Evolutionary conservation across 805 yeast genomes (phyloP).

Genomic region (Metschnikowia lochheadii): DNA sequence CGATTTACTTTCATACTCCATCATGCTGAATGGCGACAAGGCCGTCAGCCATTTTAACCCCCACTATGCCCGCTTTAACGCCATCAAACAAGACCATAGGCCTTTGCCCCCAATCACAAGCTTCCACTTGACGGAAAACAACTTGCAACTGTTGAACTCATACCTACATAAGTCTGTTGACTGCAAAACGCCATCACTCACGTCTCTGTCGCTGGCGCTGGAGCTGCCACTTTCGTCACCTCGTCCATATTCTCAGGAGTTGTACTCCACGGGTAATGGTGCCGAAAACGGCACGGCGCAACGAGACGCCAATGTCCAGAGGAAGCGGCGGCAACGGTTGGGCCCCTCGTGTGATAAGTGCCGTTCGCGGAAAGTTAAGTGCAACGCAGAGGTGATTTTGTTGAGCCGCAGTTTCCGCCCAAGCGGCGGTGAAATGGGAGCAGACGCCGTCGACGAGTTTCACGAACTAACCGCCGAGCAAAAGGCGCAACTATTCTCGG

Average conservation of each 20-base stretch:
- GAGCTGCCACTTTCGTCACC: slow-evolving; percentile 20
- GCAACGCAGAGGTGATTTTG: slow-evolving; percentile 60
- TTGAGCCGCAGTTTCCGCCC: slow-evolving; percentile 21
- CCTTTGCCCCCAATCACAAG: slow-evolving; percentile 17
- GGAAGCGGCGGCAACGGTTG: slow-evolving; percentile 54
- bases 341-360: slow-evolving; percentile 78
- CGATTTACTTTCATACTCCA: slow-evolving; percentile 39
- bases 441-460: slow-evolving; percentile 9
- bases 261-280: not conserved
- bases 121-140: slow-evolving; percentile 19
- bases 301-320: not conserved
- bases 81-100: slow-evolving; percentile 4
- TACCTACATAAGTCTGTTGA: slow-evolving; percentile 7
- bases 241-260: slow-evolving; percentile 1
- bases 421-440: no score
- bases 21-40: slow-evolving; percentile 29
- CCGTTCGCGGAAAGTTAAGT: slow-evolving; percentile 64
- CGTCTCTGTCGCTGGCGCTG: slow-evolving; percentile 19
- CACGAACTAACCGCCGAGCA: slow-evolving; percentile 9
- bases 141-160: slow-evolving; percentile 17
- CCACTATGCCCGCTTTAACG: slow-evolving; percentile 14
- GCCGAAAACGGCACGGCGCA: not conserved
- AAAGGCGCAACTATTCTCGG: slow-evolving; percentile 11
- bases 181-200: slow-evolving; percentile 16
- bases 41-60: slow-evolving; percentile 16